A percentile compares a stretch with the other conserved stretches of the same genome.
Conservation (phyloP, 2,329 filamentous ascomycete genomes). For the Aureobasidium sp. region DNA sequence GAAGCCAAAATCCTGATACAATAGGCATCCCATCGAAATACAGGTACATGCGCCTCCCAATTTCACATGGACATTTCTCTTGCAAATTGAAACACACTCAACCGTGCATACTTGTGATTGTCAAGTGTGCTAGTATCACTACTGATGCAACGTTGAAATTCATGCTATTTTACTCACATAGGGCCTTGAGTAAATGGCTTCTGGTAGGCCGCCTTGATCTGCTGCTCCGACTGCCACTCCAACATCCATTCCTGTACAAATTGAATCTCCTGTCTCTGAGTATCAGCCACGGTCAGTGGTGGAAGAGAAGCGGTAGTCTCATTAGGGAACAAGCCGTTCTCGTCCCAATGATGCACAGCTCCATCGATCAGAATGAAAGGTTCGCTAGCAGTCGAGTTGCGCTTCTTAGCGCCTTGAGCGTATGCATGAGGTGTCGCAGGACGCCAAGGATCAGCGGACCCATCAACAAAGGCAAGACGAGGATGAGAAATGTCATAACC, state of each 20-base stretch:
- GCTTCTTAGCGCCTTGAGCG: conserved; percentile 42
- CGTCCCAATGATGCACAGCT: conserved; percentile 79
- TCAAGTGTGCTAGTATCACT: not conserved
- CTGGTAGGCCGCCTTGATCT: conserved; percentile 1
- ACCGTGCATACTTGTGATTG: not conserved
- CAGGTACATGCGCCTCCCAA: not conserved
- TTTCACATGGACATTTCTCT: not conserved
- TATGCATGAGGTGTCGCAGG: conserved; percentile 64
- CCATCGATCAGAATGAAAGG: conserved; percentile 66
- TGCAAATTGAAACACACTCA: not conserved
- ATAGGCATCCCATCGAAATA: not conserved
- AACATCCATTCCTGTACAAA: conserved; percentile 63
- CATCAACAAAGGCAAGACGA: conserved; percentile 70
- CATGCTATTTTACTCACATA: not conserved
- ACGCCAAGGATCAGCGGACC: conserved; percentile 73
- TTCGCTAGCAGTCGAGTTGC: conserved; percentile 56
- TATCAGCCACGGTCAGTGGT: conserved; percentile 50
- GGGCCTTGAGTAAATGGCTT: not conserved
- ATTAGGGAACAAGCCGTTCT: conserved; percentile 59
- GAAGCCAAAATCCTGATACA: not conserved
- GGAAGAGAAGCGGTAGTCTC: conserved; percentile 54
- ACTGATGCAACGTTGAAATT: not conserved
- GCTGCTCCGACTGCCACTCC: conserved; percentile 43
- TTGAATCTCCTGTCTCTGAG: conserved; percentile 51
- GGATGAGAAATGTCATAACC: conserved; percentile 66